phyloP scores from a whole-genome alignment of 2,329 filamentous ascomycete species.

The Fusarium bulbicola region DNA sequence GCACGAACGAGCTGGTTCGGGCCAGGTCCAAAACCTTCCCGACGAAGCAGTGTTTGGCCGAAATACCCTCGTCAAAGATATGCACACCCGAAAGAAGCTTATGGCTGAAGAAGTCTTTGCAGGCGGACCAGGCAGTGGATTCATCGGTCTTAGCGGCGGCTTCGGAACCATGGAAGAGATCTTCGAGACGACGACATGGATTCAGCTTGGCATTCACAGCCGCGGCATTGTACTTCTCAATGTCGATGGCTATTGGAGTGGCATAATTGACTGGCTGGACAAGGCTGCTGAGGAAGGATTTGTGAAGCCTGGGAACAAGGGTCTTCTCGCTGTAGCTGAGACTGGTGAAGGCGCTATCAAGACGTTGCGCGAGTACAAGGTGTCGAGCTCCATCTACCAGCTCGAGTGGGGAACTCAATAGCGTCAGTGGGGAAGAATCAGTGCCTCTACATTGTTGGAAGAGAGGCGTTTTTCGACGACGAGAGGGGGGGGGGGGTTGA shows the following conservation, averaged over 20 bases:
- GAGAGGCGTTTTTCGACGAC: too few relatives aligned
- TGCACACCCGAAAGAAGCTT: constrained; percentile 94
- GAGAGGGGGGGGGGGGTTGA: too few relatives aligned
- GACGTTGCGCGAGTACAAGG: constrained; percentile 77
- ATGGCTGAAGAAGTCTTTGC: constrained; percentile 90
- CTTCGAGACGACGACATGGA: constrained; percentile 92
- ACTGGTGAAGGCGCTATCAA: constrained; percentile 76
- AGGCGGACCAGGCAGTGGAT: constrained; percentile 88
- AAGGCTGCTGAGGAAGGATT: constrained; percentile 81
- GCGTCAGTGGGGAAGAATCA: too few relatives aligned
- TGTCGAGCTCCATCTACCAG: constrained; percentile 78
- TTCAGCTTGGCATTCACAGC: constrained; percentile 92
- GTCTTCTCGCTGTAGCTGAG: constrained; percentile 81
- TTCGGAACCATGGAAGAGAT: constrained; percentile 97
- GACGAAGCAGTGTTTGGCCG: constrained; percentile 75
- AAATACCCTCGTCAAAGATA: constrained; percentile 90
- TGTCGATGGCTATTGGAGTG: constrained; percentile 91
- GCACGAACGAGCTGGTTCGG: constrained; percentile 74
- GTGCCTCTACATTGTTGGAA: too few relatives aligned
- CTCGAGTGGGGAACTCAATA: constrained; percentile 80
- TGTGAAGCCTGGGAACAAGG: constrained; percentile 72
- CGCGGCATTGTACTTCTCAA: constrained; percentile 84
- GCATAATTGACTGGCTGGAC: constrained; percentile 81
- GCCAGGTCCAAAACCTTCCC: constrained; percentile 64
- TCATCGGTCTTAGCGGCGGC: constrained; percentile 87